Evolutionary conservation across 164 flowering plant genomes (phyloP).

Genomic region (Amborella trichopoda): DNA sequence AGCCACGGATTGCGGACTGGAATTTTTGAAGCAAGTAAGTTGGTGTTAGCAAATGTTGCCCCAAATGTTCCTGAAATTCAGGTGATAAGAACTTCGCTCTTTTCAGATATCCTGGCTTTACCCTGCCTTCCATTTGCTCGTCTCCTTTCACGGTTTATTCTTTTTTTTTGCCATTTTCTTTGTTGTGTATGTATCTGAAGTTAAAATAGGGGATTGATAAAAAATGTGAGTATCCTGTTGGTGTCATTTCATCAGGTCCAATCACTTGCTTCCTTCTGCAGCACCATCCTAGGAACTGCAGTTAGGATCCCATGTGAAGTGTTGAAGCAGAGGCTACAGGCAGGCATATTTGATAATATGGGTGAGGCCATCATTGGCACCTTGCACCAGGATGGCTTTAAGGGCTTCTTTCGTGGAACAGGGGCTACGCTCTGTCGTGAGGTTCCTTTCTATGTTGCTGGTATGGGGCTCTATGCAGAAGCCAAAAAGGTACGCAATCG

Average conservation of each 20-base stretch:
- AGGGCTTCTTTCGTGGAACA: conserved; percentile 97
- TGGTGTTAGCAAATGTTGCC: conserved; percentile 67
- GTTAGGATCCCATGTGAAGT: conserved; percentile 97
- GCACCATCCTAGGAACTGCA: conserved; percentile 93
- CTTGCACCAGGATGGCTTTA: conserved; percentile 79
- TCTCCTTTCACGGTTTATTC: neutral
- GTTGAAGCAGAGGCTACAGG: conserved; percentile 88
- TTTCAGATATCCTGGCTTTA: too few relatives aligned
- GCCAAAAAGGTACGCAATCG: conserved; percentile 97
- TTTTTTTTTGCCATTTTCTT: neutral
- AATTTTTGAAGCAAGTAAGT: conserved; percentile 87
- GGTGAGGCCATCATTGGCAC: conserved; percentile 94
- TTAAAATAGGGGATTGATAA: too few relatives aligned
- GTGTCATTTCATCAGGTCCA: conserved; percentile 58
- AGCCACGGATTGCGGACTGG: conserved; percentile 99
- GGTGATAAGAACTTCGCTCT: conserved; percentile 23
- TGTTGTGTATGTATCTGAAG: too few relatives aligned
- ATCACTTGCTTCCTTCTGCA: conserved; percentile 85
- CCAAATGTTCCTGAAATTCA: conserved; percentile 87
- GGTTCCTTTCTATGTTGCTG: conserved; percentile 97
- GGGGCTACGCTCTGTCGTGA: conserved; percentile 96
- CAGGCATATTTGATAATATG: conserved; percentile 85
- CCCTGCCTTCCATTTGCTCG: neutral
- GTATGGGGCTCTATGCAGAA: conserved; percentile 94
- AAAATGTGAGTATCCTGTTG: neutral